These are phyloP conservation scores for Arabidopsis lyrata DNA, from an alignment of 441 rosid species.

Conservation along the genomic window DNA sequence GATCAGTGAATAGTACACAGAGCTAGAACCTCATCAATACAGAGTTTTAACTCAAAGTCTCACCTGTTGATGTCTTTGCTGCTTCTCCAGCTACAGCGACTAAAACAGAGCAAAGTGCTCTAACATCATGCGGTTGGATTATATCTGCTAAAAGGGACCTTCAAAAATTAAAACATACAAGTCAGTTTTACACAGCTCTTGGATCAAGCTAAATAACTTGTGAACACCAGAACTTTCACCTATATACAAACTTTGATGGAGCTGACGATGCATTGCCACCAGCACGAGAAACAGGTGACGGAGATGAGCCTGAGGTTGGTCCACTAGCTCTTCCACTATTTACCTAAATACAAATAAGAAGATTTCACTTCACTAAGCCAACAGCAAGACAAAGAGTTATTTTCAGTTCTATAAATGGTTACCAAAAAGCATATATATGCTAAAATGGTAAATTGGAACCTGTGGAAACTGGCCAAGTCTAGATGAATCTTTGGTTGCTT, in stretches of 20 bases:
- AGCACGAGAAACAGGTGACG: slow-evolving; percentile 63
- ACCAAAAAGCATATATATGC: slow-evolving; percentile 9
- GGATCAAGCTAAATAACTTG: slow-evolving; percentile 23
- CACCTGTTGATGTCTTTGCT: slow-evolving; percentile 85
- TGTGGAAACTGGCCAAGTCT: slow-evolving; percentile 72
- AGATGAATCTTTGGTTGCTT: slow-evolving; percentile 67
- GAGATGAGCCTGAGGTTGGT: slow-evolving; percentile 58
- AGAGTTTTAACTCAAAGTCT: slow-evolving; percentile 17
- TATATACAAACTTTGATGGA: slow-evolving; percentile 82
- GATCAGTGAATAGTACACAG: slow-evolving; percentile 10
- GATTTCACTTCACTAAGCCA: slow-evolving; percentile 12
- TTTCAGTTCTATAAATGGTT: neutral
- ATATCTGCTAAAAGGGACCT: slow-evolving; percentile 98
- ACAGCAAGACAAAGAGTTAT: neutral
- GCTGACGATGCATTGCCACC: slow-evolving; percentile 51
- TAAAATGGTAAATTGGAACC: slow-evolving; percentile 53
- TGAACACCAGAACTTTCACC: slow-evolving; percentile 54
- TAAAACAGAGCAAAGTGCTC: slow-evolving; percentile 97
- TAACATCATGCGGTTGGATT: slow-evolving; percentile 90
- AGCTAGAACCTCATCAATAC: slow-evolving; percentile 16
- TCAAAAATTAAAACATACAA: slow-evolving; percentile 39
- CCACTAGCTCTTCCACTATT: slow-evolving; percentile 61
- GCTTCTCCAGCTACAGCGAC: slow-evolving; percentile 81
- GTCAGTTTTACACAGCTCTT: slow-evolving; percentile 48
- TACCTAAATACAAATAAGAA: slow-evolving; percentile 48